Percentiles rank a stretch among this genome's conserved stretches.
Evolutionary conservation across 352 stramenopile genomes (phyloP).

Genomic region (Phytophthora fragariae): DNA sequence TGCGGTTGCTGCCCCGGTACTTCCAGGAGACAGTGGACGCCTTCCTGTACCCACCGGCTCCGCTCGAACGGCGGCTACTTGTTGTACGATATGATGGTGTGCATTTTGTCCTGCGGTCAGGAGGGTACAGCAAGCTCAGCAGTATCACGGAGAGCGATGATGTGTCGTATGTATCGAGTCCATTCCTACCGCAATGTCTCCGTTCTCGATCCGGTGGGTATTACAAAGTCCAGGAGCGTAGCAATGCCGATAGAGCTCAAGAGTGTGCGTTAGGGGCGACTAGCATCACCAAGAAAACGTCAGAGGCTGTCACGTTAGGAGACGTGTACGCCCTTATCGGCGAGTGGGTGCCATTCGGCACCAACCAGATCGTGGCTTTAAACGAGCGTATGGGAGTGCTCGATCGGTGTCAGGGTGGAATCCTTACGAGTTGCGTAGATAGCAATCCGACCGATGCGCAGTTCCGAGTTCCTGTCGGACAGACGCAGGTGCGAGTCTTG

Average conservation of each 20-base stretch:
- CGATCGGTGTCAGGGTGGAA: slow-evolving; percentile 96
- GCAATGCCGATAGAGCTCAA: slow-evolving; percentile 92
- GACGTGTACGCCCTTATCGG: slow-evolving; percentile 97
- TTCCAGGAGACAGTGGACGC: slow-evolving; percentile 77
- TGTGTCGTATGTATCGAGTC: slow-evolving; percentile 97
- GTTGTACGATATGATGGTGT: slow-evolving; percentile 71
- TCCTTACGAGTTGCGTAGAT: slow-evolving; percentile 95
- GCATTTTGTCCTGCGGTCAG: slow-evolving; percentile 78
- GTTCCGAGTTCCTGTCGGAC: slow-evolving; percentile 90
- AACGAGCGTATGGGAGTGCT: slow-evolving; percentile 97
- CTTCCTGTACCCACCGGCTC: slow-evolving; percentile 65
- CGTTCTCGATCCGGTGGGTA: slow-evolving; percentile 82
- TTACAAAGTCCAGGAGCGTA: slow-evolving; percentile 85
- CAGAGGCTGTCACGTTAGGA: slow-evolving; percentile 95
- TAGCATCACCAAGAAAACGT: slow-evolving; percentile 92
- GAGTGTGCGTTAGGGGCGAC: slow-evolving; percentile 85
- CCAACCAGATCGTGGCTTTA: slow-evolving; percentile 97
- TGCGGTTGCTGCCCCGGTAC: slow-evolving; percentile 82
- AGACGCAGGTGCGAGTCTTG: slow-evolving; percentile 96
- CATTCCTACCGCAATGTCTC: slow-evolving; percentile 97
- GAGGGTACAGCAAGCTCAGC: slow-evolving; percentile 90
- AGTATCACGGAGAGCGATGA: slow-evolving; percentile 97
- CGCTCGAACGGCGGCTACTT: slow-evolving; percentile 56
- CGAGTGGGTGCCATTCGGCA: slow-evolving; percentile 98
- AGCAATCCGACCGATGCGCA: slow-evolving; percentile 79